A percentile compares a stretch with the other conserved stretches of the same genome.
Evolutionary conservation across 495 filamentous ascomycete genomes (phyloP).

Genomic region (Cudoniella acicularis): DNA sequence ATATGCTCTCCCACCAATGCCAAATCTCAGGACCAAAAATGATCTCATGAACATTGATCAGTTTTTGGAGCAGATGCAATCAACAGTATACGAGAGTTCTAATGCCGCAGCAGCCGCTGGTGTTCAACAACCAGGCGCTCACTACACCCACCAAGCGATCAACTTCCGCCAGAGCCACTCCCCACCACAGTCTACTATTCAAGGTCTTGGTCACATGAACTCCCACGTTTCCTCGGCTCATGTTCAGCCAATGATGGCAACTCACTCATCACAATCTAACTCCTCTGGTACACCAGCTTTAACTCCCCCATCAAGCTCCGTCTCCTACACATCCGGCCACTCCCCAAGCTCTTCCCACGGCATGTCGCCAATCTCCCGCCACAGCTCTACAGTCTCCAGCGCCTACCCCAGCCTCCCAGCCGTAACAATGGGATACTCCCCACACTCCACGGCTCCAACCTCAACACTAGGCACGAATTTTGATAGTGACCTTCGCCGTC

Average conservation of each 20-base stretch:
- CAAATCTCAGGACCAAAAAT: slow-evolving; percentile 85
- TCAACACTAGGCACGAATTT: slow-evolving; percentile 80
- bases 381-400: slow-evolving; percentile 52
- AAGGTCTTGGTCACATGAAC: slow-evolving; percentile 40
- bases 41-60: slow-evolving; percentile 89
- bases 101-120: slow-evolving; percentile 73
- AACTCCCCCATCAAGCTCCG: slow-evolving; percentile 82
- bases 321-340: slow-evolving; percentile 81
- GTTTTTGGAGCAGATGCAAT: slow-evolving; percentile 90
- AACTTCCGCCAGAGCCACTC: slow-evolving; percentile 70
- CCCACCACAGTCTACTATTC: slow-evolving; percentile 54
- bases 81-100: slow-evolving; percentile 88
- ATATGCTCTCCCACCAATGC: slow-evolving; percentile 81
- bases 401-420: slow-evolving; percentile 87
- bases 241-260: slow-evolving; percentile 56
- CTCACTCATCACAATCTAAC: slow-evolving; percentile 49
- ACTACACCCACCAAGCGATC: slow-evolving; percentile 51
- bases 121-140: slow-evolving; percentile 63
- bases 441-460: slow-evolving; percentile 62
- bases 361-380: slow-evolving; percentile 62
- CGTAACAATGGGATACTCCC: slow-evolving; percentile 61
- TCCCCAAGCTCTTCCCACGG: slow-evolving; percentile 67
- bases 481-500: slow-evolving; percentile 74
- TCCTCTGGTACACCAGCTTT: slow-evolving; percentile 71
- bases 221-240: slow-evolving; percentile 55